Conservation (phyloP, 495 filamentous ascomycete genomes). For the Bacidia gigantensis region DNA sequence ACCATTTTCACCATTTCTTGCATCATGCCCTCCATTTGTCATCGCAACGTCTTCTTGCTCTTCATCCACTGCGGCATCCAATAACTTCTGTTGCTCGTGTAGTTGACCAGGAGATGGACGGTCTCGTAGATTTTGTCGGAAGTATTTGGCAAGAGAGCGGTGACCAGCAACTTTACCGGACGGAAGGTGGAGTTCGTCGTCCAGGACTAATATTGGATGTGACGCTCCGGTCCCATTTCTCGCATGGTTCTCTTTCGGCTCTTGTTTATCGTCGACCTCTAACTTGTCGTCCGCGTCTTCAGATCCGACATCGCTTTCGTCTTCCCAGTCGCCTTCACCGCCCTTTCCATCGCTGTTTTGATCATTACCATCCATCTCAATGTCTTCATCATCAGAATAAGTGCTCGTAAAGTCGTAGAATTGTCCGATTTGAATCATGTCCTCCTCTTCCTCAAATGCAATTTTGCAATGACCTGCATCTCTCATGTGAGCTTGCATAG, state of each 20-base stretch:
- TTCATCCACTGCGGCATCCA: slow-evolving; percentile 13
- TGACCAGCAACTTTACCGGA: slow-evolving; percentile 84
- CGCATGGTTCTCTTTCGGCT: slow-evolving; percentile 44
- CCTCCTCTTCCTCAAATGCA: slow-evolving; percentile 74
- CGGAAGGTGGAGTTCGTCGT: slow-evolving; percentile 89
- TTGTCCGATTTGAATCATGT: slow-evolving; percentile 91
- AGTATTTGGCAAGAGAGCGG: slow-evolving; percentile 72
- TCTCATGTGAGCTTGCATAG: slow-evolving; percentile 87
- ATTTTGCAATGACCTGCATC: slow-evolving; percentile 96
- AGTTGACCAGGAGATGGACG: slow-evolving; percentile 60
- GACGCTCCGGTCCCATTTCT: slow-evolving; percentile 51
- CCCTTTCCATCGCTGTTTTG: slow-evolving; percentile 50
- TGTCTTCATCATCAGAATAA: slow-evolving; percentile 65
- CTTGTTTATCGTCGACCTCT: slow-evolving; percentile 48
- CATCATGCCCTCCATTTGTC: slow-evolving; percentile 24
- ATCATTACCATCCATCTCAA: slow-evolving; percentile 45
- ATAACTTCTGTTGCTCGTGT: slow-evolving; percentile 22
- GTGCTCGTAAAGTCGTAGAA: slow-evolving; percentile 96
- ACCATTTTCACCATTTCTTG: slow-evolving; percentile 33
- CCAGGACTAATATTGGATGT: slow-evolving; percentile 69
- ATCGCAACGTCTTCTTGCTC: slow-evolving; percentile 29
- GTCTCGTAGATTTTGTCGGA: slow-evolving; percentile 79
- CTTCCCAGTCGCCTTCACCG: too few species aligned
- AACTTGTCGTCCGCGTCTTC: slow-evolving; percentile 65
- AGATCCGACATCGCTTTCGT: slow-evolving; percentile 71